Evolutionary conservation across 1,284 basidiomycete species (phyloP), one percentile per base, ranked within the genome.

Genomic region (Inonotus obliquus): DNA sequence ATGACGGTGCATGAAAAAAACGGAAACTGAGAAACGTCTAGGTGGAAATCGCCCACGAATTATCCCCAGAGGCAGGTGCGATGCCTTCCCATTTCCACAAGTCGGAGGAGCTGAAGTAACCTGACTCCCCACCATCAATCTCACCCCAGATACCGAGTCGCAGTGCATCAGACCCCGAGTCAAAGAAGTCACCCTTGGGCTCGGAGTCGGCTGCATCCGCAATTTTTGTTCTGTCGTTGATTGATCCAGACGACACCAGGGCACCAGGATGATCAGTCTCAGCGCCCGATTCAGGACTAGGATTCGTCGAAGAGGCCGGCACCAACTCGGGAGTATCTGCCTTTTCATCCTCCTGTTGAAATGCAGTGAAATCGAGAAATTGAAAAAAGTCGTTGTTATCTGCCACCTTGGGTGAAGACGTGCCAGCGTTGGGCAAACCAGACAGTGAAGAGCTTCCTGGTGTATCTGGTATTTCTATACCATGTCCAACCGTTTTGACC

Each of bases 11-110:
- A 56, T 59, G 27, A 38, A 53, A 53, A n/a, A 14, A 25, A 47
- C 27, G 35, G 41, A 57, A 35, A 54, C 29, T 13, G 47, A 7
- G 51, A 32, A 77, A 81, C 56, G 63, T 61, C 60, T 61, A 72
- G 67, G 79, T 81, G 70, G 78, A 85, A 66, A 90, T 83, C 38
- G 85, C 85, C 89, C 89, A 91, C 25, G 86, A 79, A 69, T 82
- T 84, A 5, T 91, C 89, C 62, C 79, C 70, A 37, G 81, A 72
- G 60, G 60, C 45, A 35, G 60, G 48, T 32, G 79, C 73, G 85
- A 90, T 88, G 64, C 79, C 78, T 61, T 89, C 88, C 83, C 84
- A 91, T 74, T 87, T 91, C 84, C 84, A 91, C 57, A 79, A 78
- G 58, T 76, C 78, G 38, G 78, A 66, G 63, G 66, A 63, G 60